Evolutionary conservation across 257 asterid genomes (phyloP), one percentile per base, ranked within the genome.

Genomic region (Rehmannia glutinosa): DNA sequence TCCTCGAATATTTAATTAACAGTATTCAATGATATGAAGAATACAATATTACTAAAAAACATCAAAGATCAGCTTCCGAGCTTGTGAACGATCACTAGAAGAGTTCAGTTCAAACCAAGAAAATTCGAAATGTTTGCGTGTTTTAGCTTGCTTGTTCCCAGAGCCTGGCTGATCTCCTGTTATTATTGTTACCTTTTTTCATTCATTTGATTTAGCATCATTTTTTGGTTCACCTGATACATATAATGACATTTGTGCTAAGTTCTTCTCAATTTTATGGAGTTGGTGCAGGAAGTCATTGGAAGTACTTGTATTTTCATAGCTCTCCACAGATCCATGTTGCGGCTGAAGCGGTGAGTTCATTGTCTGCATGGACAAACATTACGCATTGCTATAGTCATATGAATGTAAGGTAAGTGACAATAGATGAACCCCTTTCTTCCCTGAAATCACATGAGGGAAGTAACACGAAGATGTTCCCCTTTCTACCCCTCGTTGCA

Each of bases 291-390:
- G 99, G 97, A 86, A 78, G 78, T 86, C 76, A 55, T 88, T 64
- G 99, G 99, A 78, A 82, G 99, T 78, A 83, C 96, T 62, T 73
- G 92, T 57, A 50, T 71, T 69, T 93, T 93, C 63, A 72, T 90
- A 73, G 94, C 96, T 74, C 90, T 93, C 45, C 96, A 93, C 43
- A 85, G 87, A 77, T 93, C 99, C 80, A 90, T 93, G 99, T 47
- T 85, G 74, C 86, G 77, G 71, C 91, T 85, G 67, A 69, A 85
- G 60, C 92, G 92, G 98, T 92, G 56, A 47, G 91, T 75, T 73
- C 68, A 65, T 19, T 71, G 36, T 50, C 50, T 43, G 52, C 8
- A 53, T 56, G 21, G 49, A 33, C 9, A 8, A 17, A 54, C 42
- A 46, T 24, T 67, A 32, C 16, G 56, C 45, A 43, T 71, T 51